Conservation (phyloP, 768 basidiomycete genomes). For the Hirschioporus abietinus region DNA sequence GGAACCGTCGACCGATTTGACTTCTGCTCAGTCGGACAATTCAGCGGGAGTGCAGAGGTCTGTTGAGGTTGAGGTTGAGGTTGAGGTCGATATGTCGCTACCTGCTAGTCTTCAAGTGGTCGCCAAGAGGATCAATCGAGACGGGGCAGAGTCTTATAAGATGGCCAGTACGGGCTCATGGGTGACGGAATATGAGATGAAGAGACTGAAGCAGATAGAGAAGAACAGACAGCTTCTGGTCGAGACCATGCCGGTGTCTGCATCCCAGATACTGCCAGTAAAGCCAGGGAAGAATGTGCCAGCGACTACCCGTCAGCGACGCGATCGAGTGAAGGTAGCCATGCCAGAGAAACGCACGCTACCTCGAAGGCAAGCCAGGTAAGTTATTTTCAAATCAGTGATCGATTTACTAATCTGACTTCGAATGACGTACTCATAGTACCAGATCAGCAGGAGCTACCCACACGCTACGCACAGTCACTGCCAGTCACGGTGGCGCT, state of each 20-base stretch:
- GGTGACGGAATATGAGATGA: not conserved
- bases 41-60: too few species aligned
- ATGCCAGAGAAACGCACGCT: too few species aligned
- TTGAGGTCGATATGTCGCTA: not conserved
- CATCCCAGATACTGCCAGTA: not conserved
- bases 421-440: too few species aligned
- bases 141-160: not conserved
- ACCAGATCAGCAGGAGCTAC: too few species aligned
- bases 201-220: not conserved
- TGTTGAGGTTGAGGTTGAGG: not conserved
- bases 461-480: too few species aligned
- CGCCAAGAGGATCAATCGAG: not conserved
- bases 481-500: too few species aligned
- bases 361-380: too few species aligned
- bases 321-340: too few species aligned
- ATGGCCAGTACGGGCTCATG: not conserved
- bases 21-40: not conserved
- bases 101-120: not conserved
- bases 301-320: too few species aligned
- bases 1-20: not conserved
- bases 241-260: not conserved
- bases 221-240: not conserved
- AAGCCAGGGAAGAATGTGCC: not conserved
- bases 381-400: too few species aligned
- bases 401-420: too few species aligned